A percentile compares a stretch with the other conserved stretches of the same genome.
These are phyloP conservation scores for Fusarium chlamydosporum DNA, from an alignment of 2,329 filamentous ascomycete species.

Conservation along the genomic window DNA sequence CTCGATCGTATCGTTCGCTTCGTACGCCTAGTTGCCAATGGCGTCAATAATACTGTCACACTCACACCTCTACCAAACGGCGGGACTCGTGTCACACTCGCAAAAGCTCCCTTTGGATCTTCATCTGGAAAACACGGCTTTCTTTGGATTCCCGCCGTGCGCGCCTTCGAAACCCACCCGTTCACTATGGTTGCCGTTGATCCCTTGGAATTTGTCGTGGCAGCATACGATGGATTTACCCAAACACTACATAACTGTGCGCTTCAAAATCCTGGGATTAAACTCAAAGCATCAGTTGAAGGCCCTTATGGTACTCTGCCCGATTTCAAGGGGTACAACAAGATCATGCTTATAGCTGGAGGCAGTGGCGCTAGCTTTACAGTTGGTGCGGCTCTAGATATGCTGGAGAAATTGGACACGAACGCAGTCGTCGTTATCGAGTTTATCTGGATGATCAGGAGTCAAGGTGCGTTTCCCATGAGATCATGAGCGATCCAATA, in stretches of 20 bases:
- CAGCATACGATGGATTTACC: conserved; percentile 72
- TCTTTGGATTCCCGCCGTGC: conserved; percentile 72
- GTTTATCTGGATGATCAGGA: conserved; percentile 60
- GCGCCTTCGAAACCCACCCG: conserved; percentile 71
- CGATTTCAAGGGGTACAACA: conserved; percentile 66
- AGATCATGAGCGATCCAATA: background rate
- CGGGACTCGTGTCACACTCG: conserved; percentile 68
- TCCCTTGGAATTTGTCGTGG: conserved; percentile 71
- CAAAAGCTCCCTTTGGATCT: conserved; percentile 63
- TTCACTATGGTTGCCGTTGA: conserved; percentile 71
- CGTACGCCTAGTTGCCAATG: conserved; percentile 60
- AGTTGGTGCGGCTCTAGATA: conserved; percentile 57
- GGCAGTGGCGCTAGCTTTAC: conserved; percentile 73
- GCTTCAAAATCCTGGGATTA: conserved; percentile 62
- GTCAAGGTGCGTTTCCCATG: conserved; percentile 52
- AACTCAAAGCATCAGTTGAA: conserved; percentile 67
- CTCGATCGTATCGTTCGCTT: conserved; percentile 66
- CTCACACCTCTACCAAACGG: conserved; percentile 68
- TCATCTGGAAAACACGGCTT: conserved; percentile 73
- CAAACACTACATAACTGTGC: conserved; percentile 68
- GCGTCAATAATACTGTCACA: conserved; percentile 65
- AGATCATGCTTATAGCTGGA: conserved; percentile 71
- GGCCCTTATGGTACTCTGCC: conserved; percentile 72
- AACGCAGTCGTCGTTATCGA: conserved; percentile 50
- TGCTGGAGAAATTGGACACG: conserved; percentile 51